These are phyloP conservation scores for Plasmodium falciparum DNA, from an alignment of 169 alveolate genomes.

Conservation along the genomic window DNA sequence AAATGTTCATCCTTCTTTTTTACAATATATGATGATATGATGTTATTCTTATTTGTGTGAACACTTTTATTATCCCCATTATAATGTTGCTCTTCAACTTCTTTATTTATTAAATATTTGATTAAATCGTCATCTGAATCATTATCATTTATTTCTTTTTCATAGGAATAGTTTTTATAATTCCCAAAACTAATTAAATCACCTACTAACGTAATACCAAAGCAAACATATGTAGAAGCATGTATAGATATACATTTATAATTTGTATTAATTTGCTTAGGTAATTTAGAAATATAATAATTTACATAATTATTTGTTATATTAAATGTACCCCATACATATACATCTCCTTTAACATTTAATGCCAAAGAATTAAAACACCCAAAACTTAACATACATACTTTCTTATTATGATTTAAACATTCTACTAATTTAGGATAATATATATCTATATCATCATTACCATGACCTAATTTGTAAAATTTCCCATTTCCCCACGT, in stretches of 20 bases:
- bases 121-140: constrained; percentile 24
- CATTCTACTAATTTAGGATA: constrained; percentile 33
- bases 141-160: background rate
- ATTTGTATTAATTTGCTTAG: constrained; percentile 41
- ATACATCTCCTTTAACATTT: constrained; percentile 85
- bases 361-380: constrained; percentile 78
- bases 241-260: constrained; percentile 38
- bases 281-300: constrained; percentile 30
- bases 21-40: background rate
- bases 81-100: background rate
- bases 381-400: constrained; percentile 50
- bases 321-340: constrained; percentile 82
- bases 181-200: constrained; percentile 42
- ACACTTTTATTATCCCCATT: background rate
- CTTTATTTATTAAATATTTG: background rate
- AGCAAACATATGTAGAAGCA: constrained; percentile 37
- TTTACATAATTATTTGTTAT: constrained; percentile 9
- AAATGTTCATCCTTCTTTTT: background rate
- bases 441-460: constrained; percentile 36
- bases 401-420: constrained; percentile 25
- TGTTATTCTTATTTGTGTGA: background rate
- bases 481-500: constrained; percentile 92
- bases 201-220: constrained; percentile 56
- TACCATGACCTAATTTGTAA: constrained; percentile 88
- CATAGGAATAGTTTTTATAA: background rate